Conservation (phyloP, 768 basidiomycete species). For the Obba rivulosa region DNA sequence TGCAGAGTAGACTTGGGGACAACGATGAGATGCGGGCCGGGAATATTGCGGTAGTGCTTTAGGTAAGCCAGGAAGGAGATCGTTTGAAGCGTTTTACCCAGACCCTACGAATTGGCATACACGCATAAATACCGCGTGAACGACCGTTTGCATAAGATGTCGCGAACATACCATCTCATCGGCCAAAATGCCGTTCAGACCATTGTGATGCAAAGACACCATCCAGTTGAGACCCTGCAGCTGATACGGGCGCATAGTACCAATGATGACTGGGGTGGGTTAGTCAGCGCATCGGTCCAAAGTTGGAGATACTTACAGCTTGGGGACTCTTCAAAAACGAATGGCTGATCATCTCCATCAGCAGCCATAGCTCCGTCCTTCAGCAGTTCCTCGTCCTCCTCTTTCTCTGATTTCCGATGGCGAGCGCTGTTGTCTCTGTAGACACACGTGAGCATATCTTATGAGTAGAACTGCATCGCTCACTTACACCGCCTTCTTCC, state of each 20-base stretch:
- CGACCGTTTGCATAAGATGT: not conserved
- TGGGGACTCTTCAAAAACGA: slow-evolving; percentile 92
- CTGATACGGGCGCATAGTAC: slow-evolving; percentile 90
- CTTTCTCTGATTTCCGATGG: slow-evolving; percentile 94
- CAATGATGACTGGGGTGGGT: slow-evolving; percentile 67
- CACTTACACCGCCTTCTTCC: slow-evolving; percentile 74
- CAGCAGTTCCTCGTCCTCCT: slow-evolving; percentile 94
- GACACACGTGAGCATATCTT: not conserved
- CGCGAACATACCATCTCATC: slow-evolving; percentile 77
- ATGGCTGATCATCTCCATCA: slow-evolving; percentile 84
- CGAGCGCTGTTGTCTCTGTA: slow-evolving; percentile 69
- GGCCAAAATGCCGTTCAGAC: slow-evolving; percentile 93
- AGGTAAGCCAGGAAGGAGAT: slow-evolving; percentile 96
- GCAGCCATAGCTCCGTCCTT: slow-evolving; percentile 79
- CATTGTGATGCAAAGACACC: slow-evolving; percentile 93
- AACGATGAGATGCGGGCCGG: slow-evolving; percentile 89
- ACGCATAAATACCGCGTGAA: not conserved
- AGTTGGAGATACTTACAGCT: slow-evolving; percentile 48
- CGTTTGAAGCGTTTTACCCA: slow-evolving; percentile 97
- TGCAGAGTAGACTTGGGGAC: slow-evolving; percentile 98
- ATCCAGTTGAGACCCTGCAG: slow-evolving; percentile 97
- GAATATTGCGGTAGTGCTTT: slow-evolving; percentile 69
- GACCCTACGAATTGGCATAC: slow-evolving; percentile 49
- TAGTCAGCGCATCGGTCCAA: not conserved
- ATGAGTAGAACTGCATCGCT: not conserved